These are phyloP conservation scores for Ricinus communis DNA, from an alignment of 345 rosid genomes.

Conservation along the genomic window DNA sequence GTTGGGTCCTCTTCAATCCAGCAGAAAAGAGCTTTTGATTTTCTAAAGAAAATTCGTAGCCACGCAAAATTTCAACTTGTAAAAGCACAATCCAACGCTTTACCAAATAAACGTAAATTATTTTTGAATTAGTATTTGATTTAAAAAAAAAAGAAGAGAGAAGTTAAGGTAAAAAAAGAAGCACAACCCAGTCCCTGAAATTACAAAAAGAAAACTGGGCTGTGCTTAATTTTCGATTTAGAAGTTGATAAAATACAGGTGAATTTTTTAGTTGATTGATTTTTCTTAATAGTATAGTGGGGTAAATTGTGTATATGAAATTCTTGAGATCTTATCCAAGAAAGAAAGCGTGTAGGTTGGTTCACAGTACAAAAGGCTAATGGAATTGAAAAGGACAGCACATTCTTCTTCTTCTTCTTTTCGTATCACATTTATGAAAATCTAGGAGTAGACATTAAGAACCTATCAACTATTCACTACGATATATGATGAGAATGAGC, in stretches of 20 bases:
- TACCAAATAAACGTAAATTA: background rate
- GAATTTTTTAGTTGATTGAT: too few species aligned
- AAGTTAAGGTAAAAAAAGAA: too few species aligned
- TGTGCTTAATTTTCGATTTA: too few species aligned
- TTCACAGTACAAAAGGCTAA: slow-evolving; percentile 24
- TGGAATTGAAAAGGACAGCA: slow-evolving; percentile 24
- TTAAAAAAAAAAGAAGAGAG: too few species aligned
- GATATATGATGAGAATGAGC: too few species aligned
- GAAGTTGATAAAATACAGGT: too few species aligned
- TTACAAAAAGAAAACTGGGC: too few species aligned
- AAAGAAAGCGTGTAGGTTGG: background rate
- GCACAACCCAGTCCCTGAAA: slow-evolving; percentile 22
- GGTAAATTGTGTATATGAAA: slow-evolving; percentile 18
- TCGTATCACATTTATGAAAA: too few species aligned
- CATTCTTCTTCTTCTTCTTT: background rate
- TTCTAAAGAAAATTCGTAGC: slow-evolving; percentile 4
- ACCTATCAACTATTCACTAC: too few species aligned
- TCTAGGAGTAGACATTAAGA: too few species aligned
- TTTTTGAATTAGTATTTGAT: background rate
- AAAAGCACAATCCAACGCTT: background rate
- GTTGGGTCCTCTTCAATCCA: slow-evolving; percentile 15
- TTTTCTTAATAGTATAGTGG: slow-evolving; percentile 12
- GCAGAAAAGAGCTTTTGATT: slow-evolving; percentile 20
- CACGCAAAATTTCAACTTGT: slow-evolving; percentile 2
- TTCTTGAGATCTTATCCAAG: slow-evolving; percentile 42